Evolutionary conservation across 345 rosid species (phyloP).

Genomic region (Hevea brasiliensis): DNA sequence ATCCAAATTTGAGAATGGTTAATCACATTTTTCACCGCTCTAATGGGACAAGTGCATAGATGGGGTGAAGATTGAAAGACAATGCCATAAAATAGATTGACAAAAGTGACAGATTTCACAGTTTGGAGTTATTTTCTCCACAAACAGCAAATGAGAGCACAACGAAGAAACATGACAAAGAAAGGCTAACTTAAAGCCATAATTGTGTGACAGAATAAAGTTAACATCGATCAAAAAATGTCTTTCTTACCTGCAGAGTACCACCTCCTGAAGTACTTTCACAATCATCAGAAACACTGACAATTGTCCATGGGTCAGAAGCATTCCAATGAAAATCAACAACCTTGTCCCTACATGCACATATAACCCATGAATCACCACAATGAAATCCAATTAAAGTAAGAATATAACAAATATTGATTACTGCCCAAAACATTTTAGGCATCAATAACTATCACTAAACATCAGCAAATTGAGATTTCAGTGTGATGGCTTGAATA

Average conservation of each 20-base stretch:
- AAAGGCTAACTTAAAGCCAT: background rate
- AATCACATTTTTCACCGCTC: background rate
- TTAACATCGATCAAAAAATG: background rate
- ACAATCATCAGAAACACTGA: slow-evolving; percentile 67
- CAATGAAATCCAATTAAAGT: background rate
- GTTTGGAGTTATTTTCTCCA: background rate
- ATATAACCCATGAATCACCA: background rate
- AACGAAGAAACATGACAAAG: background rate
- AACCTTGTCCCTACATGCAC: slow-evolving; percentile 53
- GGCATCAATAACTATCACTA: background rate
- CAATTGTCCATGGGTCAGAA: slow-evolving; percentile 65
- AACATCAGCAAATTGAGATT: background rate
- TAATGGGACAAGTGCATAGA: background rate
- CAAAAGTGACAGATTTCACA: background rate
- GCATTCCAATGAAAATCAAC: slow-evolving; percentile 72
- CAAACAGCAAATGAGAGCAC: background rate
- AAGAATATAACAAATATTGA: background rate
- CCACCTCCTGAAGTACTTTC: slow-evolving; percentile 68
- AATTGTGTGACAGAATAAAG: background rate
- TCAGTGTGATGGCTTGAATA: background rate
- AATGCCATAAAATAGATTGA: background rate
- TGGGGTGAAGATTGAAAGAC: background rate
- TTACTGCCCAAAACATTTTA: background rate
- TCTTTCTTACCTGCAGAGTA: slow-evolving; percentile 52
- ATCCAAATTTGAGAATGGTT: too few species aligned